These are phyloP conservation scores for Dillenia turbinata DNA, from an alignment of 164 flowering plant genomes.

Conservation along the genomic window DNA sequence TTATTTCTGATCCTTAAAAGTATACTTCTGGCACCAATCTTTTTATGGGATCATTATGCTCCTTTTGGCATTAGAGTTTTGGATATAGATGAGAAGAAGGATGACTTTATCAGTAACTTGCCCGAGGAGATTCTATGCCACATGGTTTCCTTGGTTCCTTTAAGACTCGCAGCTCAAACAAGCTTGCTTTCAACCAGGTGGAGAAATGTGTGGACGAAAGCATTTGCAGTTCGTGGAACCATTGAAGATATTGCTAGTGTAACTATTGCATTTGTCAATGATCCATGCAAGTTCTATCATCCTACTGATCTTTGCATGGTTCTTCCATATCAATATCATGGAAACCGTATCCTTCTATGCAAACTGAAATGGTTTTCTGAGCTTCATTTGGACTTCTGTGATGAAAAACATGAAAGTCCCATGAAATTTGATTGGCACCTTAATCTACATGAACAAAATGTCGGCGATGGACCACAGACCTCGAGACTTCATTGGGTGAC, in stretches of 20 bases:
- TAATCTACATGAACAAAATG: no score
- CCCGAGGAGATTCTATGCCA: conserved; percentile 7
- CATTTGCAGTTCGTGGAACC: not conserved
- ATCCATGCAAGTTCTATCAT: not conserved
- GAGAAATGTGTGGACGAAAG: conserved; percentile 2
- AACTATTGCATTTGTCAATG: not conserved
- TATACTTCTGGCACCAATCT: no score
- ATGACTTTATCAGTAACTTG: conserved; percentile 5
- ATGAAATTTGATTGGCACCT: not conserved
- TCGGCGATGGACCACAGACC: not conserved
- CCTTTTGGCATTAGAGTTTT: not conserved
- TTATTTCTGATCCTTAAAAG: no score
- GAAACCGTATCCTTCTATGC: not conserved
- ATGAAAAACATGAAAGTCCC: not conserved
- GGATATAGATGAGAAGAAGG: not conserved
- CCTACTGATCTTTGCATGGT: not conserved
- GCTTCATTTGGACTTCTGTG: conserved; percentile 4
- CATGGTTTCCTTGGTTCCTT: conserved; percentile 4
- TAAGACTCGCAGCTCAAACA: conserved; percentile 1
- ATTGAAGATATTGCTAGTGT: not conserved
- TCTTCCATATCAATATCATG: conserved; percentile 2
- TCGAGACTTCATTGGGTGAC: not conserved
- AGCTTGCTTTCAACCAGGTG: conserved; percentile 2
- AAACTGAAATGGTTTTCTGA: not conserved
- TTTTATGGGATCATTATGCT: no score